These are phyloP conservation scores for Helotiales sp. DNA, from an alignment of 2,329 filamentous ascomycete species.

Conservation along the genomic window DNA sequence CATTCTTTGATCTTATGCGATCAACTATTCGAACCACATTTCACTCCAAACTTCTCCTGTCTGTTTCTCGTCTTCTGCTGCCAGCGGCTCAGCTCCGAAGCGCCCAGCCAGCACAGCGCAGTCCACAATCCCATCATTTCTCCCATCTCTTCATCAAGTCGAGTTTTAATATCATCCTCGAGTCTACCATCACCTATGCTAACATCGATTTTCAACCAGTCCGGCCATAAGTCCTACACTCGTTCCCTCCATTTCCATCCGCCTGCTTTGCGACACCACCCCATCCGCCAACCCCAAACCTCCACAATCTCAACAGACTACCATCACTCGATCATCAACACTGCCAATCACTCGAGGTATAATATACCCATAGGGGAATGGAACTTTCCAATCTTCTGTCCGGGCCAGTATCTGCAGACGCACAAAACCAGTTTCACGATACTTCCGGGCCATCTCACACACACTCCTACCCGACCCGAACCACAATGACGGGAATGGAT, in stretches of 20 bases:
- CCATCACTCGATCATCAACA: constrained; percentile 14
- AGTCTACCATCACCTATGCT: constrained; percentile 23
- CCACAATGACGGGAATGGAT: constrained; percentile 31
- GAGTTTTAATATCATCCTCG: constrained; percentile 19
- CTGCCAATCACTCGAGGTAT: constrained; percentile 13
- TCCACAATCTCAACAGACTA: constrained; percentile 16
- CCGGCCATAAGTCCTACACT: constrained; percentile 20
- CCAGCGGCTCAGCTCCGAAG: constrained; percentile 26
- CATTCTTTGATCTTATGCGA: constrained; percentile 33
- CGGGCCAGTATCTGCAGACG: constrained; percentile 24
- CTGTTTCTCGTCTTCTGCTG: constrained; percentile 19
- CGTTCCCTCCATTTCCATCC: constrained; percentile 24
- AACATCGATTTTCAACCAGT: constrained; percentile 21
- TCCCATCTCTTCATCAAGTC: constrained; percentile 28
- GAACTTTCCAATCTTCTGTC: constrained; percentile 28
- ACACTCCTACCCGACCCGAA: constrained; percentile 30
- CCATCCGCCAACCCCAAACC: constrained; percentile 16
- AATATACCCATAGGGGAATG: constrained; percentile 16
- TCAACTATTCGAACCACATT: constrained; percentile 27
- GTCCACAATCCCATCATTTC: constrained; percentile 31
- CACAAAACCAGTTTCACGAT: constrained; percentile 28
- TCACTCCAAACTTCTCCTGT: constrained; percentile 10
- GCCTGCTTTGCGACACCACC: constrained; percentile 32
- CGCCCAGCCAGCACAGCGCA: constrained; percentile 21
- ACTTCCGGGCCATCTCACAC: constrained; percentile 22